phyloP scores from a whole-genome alignment of 2,329 filamentous ascomycete genomes.

The Stachybotrys echinatus region DNA sequence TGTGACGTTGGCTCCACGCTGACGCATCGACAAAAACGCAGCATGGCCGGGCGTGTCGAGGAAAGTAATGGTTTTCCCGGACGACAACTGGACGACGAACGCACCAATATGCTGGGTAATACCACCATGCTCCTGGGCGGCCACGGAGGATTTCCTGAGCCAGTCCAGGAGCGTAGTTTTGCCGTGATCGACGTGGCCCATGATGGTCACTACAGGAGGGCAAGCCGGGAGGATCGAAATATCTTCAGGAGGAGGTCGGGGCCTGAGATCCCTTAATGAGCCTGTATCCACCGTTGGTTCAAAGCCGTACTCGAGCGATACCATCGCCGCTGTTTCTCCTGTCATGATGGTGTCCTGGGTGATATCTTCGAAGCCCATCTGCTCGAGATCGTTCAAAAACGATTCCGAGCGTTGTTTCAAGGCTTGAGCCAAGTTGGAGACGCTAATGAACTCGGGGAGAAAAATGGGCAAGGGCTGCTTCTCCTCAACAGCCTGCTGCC shows the following conservation, averaged over 20 bases:
- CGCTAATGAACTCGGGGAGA: constrained; percentile 86
- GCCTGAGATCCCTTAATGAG: constrained; percentile 63
- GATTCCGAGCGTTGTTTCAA: constrained; percentile 64
- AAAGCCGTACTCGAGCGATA: constrained; percentile 89
- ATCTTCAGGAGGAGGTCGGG: constrained; percentile 65
- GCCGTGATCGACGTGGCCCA: constrained; percentile 98
- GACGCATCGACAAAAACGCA: constrained; percentile 92
- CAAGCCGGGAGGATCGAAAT: constrained; percentile 62
- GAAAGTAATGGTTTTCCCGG: constrained; percentile 89
- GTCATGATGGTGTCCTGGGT: constrained; percentile 81
- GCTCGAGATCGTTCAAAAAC: constrained; percentile 70
- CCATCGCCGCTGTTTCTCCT: constrained; percentile 81
- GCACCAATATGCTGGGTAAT: constrained; percentile 99
- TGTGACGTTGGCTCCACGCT: constrained; percentile 90
- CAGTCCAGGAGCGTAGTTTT: constrained; percentile 96
- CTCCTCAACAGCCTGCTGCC: constrained; percentile 10
- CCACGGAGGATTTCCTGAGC: constrained; percentile 87
- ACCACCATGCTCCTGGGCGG: constrained; percentile 85
- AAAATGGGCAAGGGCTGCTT: constrained; percentile 52
- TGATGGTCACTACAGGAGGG: constrained; percentile 95
- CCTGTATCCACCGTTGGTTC: constrained; percentile 72
- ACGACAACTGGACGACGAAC: constrained; percentile 84
- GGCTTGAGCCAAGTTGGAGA: constrained; percentile 73
- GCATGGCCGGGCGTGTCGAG: constrained; percentile 95
- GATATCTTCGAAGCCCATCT: constrained; percentile 86